A percentile compares a stretch with the other conserved stretches of the same genome.
phyloP scores from a whole-genome alignment of 306 rosid species.

The Vigna unguiculata region DNA sequence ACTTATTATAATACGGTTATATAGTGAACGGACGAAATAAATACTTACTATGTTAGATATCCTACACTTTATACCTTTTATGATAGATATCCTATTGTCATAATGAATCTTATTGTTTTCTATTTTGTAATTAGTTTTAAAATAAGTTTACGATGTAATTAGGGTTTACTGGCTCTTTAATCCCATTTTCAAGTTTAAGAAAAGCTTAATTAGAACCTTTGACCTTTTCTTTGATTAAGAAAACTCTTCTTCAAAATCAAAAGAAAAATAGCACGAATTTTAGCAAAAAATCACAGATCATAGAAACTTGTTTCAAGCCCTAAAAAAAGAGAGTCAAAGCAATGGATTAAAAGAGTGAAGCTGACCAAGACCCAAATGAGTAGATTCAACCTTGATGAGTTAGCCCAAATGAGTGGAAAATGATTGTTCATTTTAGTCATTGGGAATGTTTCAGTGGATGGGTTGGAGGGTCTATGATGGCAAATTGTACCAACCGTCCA shows the following conservation, averaged over 20 bases:
- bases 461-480: slow-evolving; percentile 8
- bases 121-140: too few species aligned
- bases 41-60: too few species aligned
- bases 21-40: too few species aligned
- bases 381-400: slow-evolving; percentile 14
- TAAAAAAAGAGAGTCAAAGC: slow-evolving; percentile 49
- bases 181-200: neutral
- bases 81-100: too few species aligned
- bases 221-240: neutral
- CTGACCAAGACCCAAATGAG: slow-evolving; percentile 51
- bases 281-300: neutral
- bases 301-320: slow-evolving; percentile 16
- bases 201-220: neutral
- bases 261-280: neutral
- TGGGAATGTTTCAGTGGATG: slow-evolving; percentile 43
- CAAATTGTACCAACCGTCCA: slow-evolving; percentile 40
- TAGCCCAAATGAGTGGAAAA: slow-evolving; percentile 66
- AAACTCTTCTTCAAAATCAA: neutral
- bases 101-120: too few species aligned
- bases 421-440: slow-evolving; percentile 51
- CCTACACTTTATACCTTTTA: too few species aligned
- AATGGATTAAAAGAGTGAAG: slow-evolving; percentile 49
- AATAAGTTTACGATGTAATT: too few species aligned
- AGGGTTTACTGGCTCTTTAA: neutral
- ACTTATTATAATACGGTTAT: too few species aligned